Evolutionary conservation across 2,329 filamentous ascomycete genomes (phyloP).

Genomic region (Clarireedia homoeocarpa): DNA sequence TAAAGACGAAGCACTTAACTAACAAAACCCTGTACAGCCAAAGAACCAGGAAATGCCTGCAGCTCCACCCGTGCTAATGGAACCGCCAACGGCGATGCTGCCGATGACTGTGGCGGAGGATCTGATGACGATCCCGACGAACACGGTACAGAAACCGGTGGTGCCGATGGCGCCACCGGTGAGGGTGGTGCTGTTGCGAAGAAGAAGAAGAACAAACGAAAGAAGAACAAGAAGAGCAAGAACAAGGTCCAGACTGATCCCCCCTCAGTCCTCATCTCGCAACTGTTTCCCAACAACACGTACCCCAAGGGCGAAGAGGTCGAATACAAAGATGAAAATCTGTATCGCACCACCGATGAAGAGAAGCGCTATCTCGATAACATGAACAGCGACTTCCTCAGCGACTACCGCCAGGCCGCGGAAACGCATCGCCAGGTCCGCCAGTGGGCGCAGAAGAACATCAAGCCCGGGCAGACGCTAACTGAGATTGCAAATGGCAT

Average conservation of each 20-base stretch:
- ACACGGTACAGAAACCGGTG: too few relatives aligned
- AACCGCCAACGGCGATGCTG: too few relatives aligned
- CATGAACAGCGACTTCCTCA: slow-evolving; percentile 70
- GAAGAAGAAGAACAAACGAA: slow-evolving; percentile 60
- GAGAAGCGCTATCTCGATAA: slow-evolving; percentile 79
- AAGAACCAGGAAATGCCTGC: too few relatives aligned
- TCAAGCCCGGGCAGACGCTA: slow-evolving; percentile 73
- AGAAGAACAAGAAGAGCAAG: slow-evolving; percentile 64
- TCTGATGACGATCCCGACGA: too few relatives aligned
- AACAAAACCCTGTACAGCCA: too few relatives aligned
- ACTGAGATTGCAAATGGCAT: slow-evolving; percentile 83
- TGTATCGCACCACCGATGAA: slow-evolving; percentile 71
- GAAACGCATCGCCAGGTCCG: slow-evolving; percentile 85
- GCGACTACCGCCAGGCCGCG: slow-evolving; percentile 74
- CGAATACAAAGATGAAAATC: slow-evolving; percentile 71
- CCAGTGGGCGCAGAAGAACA: slow-evolving; percentile 71
- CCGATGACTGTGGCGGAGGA: too few relatives aligned
- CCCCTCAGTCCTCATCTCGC: slow-evolving; percentile 64
- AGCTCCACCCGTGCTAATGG: too few relatives aligned
- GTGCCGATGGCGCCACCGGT: slow-evolving; percentile 22
- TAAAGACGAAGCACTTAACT: too few relatives aligned
- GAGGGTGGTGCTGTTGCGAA: slow-evolving; percentile 32
- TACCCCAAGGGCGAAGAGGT: slow-evolving; percentile 75
- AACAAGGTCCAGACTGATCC: slow-evolving; percentile 69
- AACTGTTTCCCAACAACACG: slow-evolving; percentile 62